phyloP scores from a whole-genome alignment of 768 basidiomycete species.

The Suillus bovinus region DNA sequence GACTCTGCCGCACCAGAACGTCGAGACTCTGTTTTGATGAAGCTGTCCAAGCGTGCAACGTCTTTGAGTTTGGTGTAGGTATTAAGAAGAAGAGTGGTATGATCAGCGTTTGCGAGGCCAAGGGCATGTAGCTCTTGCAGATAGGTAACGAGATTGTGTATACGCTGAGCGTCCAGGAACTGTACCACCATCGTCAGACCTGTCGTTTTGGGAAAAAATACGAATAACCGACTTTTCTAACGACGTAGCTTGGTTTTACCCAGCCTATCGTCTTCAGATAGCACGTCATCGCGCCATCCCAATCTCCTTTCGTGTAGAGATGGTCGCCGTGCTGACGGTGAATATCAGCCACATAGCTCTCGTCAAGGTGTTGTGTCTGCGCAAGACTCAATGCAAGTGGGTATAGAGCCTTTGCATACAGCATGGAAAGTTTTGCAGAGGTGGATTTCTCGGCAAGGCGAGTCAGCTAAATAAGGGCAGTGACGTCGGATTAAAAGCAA shows the following conservation, averaged over 20 bases:
- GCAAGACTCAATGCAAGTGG: constrained; percentile 82
- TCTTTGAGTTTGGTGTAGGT: constrained; percentile 98
- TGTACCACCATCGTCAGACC: constrained; percentile 32
- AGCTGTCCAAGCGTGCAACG: constrained; percentile 80
- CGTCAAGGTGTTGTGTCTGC: constrained; percentile 72
- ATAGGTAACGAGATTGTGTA: constrained; percentile 93
- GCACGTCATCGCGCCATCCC: constrained; percentile 90
- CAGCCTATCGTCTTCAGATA: constrained; percentile 88
- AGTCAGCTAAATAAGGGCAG: constrained; percentile 44
- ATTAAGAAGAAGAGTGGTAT: constrained; percentile 94
- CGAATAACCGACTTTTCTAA: constrained; percentile 72
- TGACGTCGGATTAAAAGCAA: neutral
- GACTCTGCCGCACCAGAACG: constrained; percentile 35
- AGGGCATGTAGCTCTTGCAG: constrained; percentile 92
- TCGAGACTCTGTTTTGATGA: constrained; percentile 85
- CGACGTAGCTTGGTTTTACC: constrained; percentile 93
- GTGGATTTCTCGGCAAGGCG: constrained; percentile 80
- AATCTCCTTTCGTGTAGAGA: constrained; percentile 87
- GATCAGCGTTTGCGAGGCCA: constrained; percentile 91
- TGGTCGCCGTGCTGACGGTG: constrained; percentile 90
- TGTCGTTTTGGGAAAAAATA: neutral
- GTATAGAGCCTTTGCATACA: constrained; percentile 79
- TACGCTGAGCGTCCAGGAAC: constrained; percentile 96
- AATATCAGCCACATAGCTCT: constrained; percentile 80
- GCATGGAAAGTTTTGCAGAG: constrained; percentile 78